Base-by-base conservation (phyloP, 352 stramenopile species). In the Phytopythium helicoides region DNA sequence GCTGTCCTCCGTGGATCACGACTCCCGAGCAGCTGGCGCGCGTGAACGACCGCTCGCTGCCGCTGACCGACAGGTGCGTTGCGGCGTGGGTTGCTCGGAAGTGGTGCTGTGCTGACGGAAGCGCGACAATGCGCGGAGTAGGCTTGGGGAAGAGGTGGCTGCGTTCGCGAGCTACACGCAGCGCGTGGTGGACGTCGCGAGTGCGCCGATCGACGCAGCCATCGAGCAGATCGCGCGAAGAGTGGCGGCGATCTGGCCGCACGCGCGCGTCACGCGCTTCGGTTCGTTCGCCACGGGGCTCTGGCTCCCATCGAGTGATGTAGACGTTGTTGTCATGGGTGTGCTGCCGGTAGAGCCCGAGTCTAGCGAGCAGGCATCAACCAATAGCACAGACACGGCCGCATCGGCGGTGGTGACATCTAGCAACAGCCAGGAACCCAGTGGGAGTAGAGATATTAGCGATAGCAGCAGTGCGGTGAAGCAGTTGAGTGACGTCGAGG, bases 281-380 rank as follows among this genome's bases (percentile, higher is more conserved):
- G 88, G 88, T 14, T 95, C 83, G 44, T 95, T 92, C 42, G 80
- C 81, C 19, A 95, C 71, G 19, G 88, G 82, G 0, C 69, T 97
- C n/a, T 95, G 86, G 82, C 71, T 94, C 26, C 86, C 88, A 7
- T 89, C 81, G 4, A 94, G 82, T 42, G 88, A 97, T 50, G 81
- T 97, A 5, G 88, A 97, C 53, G 84, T 97, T 14, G 86, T 96
- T 9, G 76, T 96, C 9, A 82, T 92, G 58, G 73, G 66, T 1
- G 73, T 94, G 23, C 44, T 50, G 11, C 40, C 40, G 3, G 9
- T n/a, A n/a, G n/a, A n/a, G n/a, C n/a, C n/a, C n/a, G n/a, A n/a
- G n/a, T n/a, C n/a, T n/a, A n/a, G n/a, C n/a, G n/a, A n/a, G n/a
- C n/a, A n/a, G n/a, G n/a, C n/a, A n/a, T n/a, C n/a, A n/a, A n/a